Percentiles rank a stretch among this genome's conserved stretches.
Evolutionary conservation across 2,329 filamentous ascomycete genomes (phyloP).

Genomic region (Alternaria sp.): DNA sequence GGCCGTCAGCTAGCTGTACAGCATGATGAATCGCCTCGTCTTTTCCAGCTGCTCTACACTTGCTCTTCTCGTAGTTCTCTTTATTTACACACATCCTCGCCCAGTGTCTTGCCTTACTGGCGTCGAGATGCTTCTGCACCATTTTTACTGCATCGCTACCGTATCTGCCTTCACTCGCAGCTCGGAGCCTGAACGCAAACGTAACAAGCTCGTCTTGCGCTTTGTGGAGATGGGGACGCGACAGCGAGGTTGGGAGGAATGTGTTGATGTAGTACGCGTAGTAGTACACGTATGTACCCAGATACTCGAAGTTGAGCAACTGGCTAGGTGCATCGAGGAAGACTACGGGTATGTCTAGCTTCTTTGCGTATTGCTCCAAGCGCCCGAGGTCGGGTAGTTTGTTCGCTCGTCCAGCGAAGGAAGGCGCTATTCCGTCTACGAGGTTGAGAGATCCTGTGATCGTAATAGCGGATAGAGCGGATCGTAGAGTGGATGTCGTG

Average conservation of each 20-base stretch:
- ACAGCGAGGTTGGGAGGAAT: constrained; percentile 34
- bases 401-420: constrained; percentile 33
- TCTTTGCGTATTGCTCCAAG: constrained; percentile 36
- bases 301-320: constrained; percentile 31
- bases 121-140: constrained; percentile 40
- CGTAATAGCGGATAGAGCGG: constrained; percentile 34
- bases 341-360: constrained; percentile 37
- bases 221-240: constrained; percentile 32
- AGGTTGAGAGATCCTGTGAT: constrained; percentile 38
- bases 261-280: constrained; percentile 46
- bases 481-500: constrained; percentile 37
- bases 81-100: constrained; percentile 35
- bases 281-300: constrained; percentile 45
- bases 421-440: constrained; percentile 29
- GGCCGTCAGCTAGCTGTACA: constrained; percentile 39
- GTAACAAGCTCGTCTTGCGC: constrained; percentile 43
- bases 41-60: constrained; percentile 30
- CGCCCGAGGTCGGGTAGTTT: constrained; percentile 32
- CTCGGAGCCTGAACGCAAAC: constrained; percentile 40
- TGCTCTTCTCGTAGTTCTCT: constrained; percentile 30
- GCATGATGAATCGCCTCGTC: constrained; percentile 38
- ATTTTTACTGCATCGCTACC: constrained; percentile 28
- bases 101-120: constrained; percentile 31
- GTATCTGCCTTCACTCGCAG: constrained; percentile 33
- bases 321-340: constrained; percentile 42